Percentiles rank a stretch among this genome's conserved stretches.
These are phyloP conservation scores for Chalaropsis thielavioides DNA, from an alignment of 2,329 filamentous ascomycete genomes.

Conservation along the genomic window DNA sequence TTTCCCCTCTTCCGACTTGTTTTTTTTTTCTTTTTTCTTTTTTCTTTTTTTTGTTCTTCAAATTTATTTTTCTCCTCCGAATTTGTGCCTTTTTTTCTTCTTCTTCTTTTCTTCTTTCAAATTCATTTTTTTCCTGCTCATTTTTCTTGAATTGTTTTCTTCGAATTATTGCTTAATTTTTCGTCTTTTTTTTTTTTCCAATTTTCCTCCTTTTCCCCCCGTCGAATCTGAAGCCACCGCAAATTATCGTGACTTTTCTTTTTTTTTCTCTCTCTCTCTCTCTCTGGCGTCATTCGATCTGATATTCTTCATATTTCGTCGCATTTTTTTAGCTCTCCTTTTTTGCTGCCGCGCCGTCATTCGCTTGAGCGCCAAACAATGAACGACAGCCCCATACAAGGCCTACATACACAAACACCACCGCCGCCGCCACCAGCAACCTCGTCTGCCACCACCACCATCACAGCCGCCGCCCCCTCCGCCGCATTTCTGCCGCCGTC, in stretches of 20 bases:
- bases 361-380: not conserved
- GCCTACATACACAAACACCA: conserved; percentile 37
- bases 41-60: conserved; percentile 2
- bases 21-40: conserved; percentile 9
- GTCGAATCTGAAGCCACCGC: not conserved
- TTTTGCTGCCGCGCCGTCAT: not conserved
- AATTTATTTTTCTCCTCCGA: too few species aligned
- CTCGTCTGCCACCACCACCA: not conserved
- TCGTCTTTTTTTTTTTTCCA: conserved; percentile 2
- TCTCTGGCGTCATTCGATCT: too few species aligned
- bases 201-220: not conserved
- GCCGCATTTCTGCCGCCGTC: not conserved
- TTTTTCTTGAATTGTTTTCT: too few species aligned
- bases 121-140: conserved; percentile 7
- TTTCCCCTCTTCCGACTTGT: not conserved
- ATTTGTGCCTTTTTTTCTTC: too few species aligned
- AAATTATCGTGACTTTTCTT: not conserved
- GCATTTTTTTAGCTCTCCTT: not conserved
- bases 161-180: not conserved
- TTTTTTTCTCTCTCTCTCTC: conserved; percentile 3
- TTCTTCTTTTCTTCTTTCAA: too few species aligned
- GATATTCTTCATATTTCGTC: conserved; percentile 1
- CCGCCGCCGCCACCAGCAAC: conserved; percentile 23
- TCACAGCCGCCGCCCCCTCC: not conserved
- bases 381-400: conserved; percentile 8